Evolutionary conservation across 805 yeast genomes (phyloP), one percentile per base, ranked within the genome.

Genomic region (Metschnikowia sp.): DNA sequence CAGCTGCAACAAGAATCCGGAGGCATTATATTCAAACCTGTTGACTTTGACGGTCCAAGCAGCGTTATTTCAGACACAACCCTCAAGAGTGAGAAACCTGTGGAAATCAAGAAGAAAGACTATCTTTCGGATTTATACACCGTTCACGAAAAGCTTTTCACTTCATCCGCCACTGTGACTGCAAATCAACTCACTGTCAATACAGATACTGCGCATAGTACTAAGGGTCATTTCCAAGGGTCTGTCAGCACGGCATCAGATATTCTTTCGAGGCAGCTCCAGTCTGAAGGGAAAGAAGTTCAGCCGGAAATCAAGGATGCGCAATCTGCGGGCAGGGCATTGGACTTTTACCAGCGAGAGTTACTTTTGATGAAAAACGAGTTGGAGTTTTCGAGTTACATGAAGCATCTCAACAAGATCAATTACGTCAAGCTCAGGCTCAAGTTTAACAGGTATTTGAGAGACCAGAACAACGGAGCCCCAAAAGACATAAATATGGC

Each of bases 341-440:
- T 75, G 11, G 76, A 76, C 34, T 81, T 74, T 53, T 81, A 77
- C 49, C 78, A 78, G 45, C 68, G 88, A 47, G 88, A 84, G 56
- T 64, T 83, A 12, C 60, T 83, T 45, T 66, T 83, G 33, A 55
- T 74, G 48, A 74, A 75, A 43, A 84, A 84, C 59, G 89, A 84
- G 58, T 65, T 81, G 34, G 84, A 82, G 41, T 84, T 84, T 55
- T 69, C 79, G 3, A 71, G 74, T 41, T 82, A 78, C 60, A 58
- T 81, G 54, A 78, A 77, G 41, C 69, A 76, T 42, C 67, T 79
- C 49, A 70, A 49, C 40, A 48, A 40, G 39, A 37, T 44, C 34
- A 51, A 47, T 39, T 54, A 47, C 30, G 13, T 48, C 33, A 52
- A 48, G 45, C 54, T 55, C 42, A 56, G 50, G 41, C 36, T 47